These are phyloP conservation scores for Ceratobasidium sp. DNA, from an alignment of 1,284 basidiomycete genomes.

Conservation along the genomic window DNA sequence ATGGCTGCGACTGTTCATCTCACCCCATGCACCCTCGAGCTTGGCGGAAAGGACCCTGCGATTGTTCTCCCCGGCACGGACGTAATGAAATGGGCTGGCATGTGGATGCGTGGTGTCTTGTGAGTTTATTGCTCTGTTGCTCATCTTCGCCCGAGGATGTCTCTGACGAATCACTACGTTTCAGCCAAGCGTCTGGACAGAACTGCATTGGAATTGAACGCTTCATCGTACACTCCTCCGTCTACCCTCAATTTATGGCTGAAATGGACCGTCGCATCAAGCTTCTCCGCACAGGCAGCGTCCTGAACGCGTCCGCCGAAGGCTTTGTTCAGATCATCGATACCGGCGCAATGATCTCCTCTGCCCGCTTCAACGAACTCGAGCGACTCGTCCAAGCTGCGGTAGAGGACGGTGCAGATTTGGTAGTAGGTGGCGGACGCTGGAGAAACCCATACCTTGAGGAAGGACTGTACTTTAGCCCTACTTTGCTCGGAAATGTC, in stretches of 20 bases:
- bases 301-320: slow-evolving; percentile 47
- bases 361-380: slow-evolving; percentile 73
- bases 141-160: not conserved
- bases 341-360: slow-evolving; percentile 83
- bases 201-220: slow-evolving; percentile 98
- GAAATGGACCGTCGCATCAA: slow-evolving; percentile 70
- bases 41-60: slow-evolving; percentile 87
- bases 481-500: slow-evolving; percentile 88
- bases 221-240: slow-evolving; percentile 81
- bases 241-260: slow-evolving; percentile 77
- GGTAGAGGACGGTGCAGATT: slow-evolving; percentile 72
- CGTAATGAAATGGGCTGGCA: slow-evolving; percentile 72
- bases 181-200: slow-evolving; percentile 90
- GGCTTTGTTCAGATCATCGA: slow-evolving; percentile 75
- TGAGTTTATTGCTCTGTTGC: slow-evolving; percentile 64
- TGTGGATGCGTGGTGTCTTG: slow-evolving; percentile 90
- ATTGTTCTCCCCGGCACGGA: slow-evolving; percentile 80
- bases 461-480: slow-evolving; percentile 82
- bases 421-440: slow-evolving; percentile 73
- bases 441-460: slow-evolving; percentile 73
- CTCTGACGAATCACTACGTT: slow-evolving; percentile 21
- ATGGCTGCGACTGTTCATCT: slow-evolving; percentile 83
- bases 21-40: slow-evolving; percentile 89
- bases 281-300: slow-evolving; percentile 69
- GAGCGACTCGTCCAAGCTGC: slow-evolving; percentile 79